Evolutionary conservation across 75 land plant genomes (phyloP), one percentile per base, ranked within the genome.

Genomic region (Larix kaempferi): DNA sequence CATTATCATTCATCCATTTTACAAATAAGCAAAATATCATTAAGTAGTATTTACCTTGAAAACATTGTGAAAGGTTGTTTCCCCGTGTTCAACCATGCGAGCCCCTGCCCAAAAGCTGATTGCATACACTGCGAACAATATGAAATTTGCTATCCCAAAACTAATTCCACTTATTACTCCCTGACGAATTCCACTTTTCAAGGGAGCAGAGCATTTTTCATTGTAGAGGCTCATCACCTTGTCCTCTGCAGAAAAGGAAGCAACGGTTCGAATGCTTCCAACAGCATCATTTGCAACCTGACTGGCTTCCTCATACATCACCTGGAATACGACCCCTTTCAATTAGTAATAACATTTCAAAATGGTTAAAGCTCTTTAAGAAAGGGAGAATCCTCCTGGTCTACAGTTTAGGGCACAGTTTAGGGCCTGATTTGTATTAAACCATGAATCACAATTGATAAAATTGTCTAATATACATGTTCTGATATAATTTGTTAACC

Each of bases 221-320:
- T 84, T 57, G 69, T 93, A 93, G 72, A 91, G 49, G n/a, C 80
- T 77, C 76, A 89, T 83, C 59, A 95, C 93, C 75, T 93, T 93
- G 62, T 88, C 82, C 60, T 95, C 95, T 17, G 95, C 80, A 75
- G 88, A 93, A 76, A 92, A 95, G 41, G 95, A 95, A 0, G 92
- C 89, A 60, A 95, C 91, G 23, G 93, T 95, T 35, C 92, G 86
- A 57, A 95, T 95, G 78, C 95, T 87, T 58, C 91, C 83, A 17
- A 94, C 85, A 13, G 91, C 98, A 71, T 94, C 98, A 76, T 84
- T 88, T 19, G 93, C 94, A 25, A 95, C 89, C 71, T 91, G 96
- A 76, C 94, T 95, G 5, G 98, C 98, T 76, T 95, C 94, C 78
- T 95, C 91, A 82, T 95, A 86, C 37, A 78, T 77, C 56, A 29